Evolutionary conservation across 768 basidiomycete genomes (phyloP).

Genomic region (Phylloporus sp.): DNA sequence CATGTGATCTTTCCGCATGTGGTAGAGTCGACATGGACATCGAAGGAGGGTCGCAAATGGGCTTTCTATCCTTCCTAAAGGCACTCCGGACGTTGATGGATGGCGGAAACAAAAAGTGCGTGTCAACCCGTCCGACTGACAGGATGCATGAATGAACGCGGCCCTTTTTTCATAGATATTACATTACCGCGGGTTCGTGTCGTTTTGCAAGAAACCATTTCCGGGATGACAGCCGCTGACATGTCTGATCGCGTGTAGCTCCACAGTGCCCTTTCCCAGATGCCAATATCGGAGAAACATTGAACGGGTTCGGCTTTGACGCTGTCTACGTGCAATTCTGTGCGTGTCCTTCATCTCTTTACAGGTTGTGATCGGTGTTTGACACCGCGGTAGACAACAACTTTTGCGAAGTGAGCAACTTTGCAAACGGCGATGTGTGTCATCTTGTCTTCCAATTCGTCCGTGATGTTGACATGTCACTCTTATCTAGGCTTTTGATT

Average conservation of each 20-base stretch:
- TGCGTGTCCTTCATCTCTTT: background rate
- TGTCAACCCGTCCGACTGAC: background rate
- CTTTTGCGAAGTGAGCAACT: conserved; percentile 37
- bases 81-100: conserved; percentile 27
- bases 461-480: background rate
- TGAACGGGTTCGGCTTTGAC: conserved; percentile 43
- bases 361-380: background rate
- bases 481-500: conserved; percentile 43
- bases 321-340: conserved; percentile 53
- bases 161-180: conserved; percentile 31
- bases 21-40: conserved; percentile 43
- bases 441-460: background rate
- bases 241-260: conserved; percentile 12
- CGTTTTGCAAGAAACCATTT: background rate
- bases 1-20: background rate
- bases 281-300: conserved; percentile 39
- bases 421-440: conserved; percentile 41
- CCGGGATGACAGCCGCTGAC: conserved; percentile 3
- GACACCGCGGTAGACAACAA: conserved; percentile 39
- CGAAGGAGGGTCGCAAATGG: conserved; percentile 38
- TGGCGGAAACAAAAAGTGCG: conserved; percentile 26
- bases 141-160: background rate
- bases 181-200: conserved; percentile 40
- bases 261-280: conserved; percentile 49
- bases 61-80: conserved; percentile 29